A percentile compares a stretch with the other conserved stretches of the same genome.
These are phyloP conservation scores for Camelina sativa DNA, from an alignment of 345 rosid species.

Conservation along the genomic window DNA sequence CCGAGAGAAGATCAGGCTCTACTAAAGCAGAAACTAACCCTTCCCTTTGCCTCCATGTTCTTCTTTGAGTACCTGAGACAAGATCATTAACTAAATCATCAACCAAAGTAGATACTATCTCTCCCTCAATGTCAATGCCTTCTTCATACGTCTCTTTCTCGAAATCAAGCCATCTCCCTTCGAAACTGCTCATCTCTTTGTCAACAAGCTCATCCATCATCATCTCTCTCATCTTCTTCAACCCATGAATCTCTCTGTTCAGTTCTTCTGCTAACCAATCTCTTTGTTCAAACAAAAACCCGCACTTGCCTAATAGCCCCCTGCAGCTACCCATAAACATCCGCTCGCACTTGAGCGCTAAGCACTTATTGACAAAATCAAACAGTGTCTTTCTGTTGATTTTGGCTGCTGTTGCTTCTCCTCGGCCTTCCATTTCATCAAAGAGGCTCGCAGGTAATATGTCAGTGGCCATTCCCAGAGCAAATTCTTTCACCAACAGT, in stretches of 20 bases:
- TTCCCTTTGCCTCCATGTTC: conserved; percentile 25
- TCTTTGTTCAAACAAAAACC: conserved; percentile 45
- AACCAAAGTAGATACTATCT: conserved; percentile 62
- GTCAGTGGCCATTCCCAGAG: conserved; percentile 48
- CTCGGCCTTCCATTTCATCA: conserved; percentile 54
- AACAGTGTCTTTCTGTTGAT: conserved; percentile 59
- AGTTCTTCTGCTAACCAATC: conserved; percentile 67
- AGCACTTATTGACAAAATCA: conserved; percentile 58
- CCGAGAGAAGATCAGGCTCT: conserved; percentile 23
- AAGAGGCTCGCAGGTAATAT: conserved; percentile 52
- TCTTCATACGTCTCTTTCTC: conserved; percentile 66
- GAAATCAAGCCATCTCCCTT: conserved; percentile 81
- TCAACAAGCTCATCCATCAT: conserved; percentile 88
- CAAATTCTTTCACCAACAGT: conserved; percentile 50
- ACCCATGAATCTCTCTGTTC: conserved; percentile 54
- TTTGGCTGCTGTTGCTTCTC: conserved; percentile 52
- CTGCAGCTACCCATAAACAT: conserved; percentile 55
- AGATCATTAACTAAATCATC: conserved; percentile 76
- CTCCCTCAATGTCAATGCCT: conserved; percentile 65
- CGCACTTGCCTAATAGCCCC: conserved; percentile 48
- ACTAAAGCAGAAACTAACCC: neutral
- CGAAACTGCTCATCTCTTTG: conserved; percentile 65
- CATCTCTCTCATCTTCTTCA: conserved; percentile 63
- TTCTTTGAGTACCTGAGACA: conserved; percentile 25
- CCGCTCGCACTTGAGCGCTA: conserved; percentile 48